Base-by-base conservation (phyloP, 2,329 filamentous ascomycete species). In the Penicillium brasilianum region DNA sequence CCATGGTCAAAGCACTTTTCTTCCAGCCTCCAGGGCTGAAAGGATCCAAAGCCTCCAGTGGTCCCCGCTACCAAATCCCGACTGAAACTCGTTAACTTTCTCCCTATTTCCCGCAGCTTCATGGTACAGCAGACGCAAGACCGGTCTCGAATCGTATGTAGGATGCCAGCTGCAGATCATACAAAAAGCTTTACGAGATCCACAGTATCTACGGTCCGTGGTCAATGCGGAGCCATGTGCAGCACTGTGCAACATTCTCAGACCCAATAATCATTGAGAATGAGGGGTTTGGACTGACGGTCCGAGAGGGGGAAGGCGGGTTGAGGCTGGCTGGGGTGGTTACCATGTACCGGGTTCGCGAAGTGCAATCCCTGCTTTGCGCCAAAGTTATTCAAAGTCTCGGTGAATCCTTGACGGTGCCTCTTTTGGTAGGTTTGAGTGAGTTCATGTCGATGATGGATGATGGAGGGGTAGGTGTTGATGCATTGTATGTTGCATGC, bases 161-260 rank as follows among this genome's bases (percentile, higher is more conserved):
- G 43, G 43, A 46, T 22, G 22, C 9, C 39, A 43, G 13, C 4
- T 46, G 43, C 43, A 46, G 43, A n/a, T 46, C 43, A 46, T 46
- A 46, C 22, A 28, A 4, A 4, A 7, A 10, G 14, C 18, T 43
- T 22, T 22, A 28, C 4, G 39, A 13, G 39, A 6, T 5, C 39
- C 20, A 43, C 0, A 22, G 1, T 10, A 18, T 20, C 11, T n/a
- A 9, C 13, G 11, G 1, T 39, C 14, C 32, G 10, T 14, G 20
- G 22, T 18, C 25, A 10, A 32, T 34, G 34, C 20, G 34, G 32
- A 16, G 30, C 25, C 46, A 34, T 28, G 18, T 57, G n/a, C 55
- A 32, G 36, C 46, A 4, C 46, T 32, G 46, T 57, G 25, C 44
- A 57, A 50, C 25, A 51, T 43, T 16, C 20, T 37, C 13, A 43